A percentile compares a stretch with the other conserved stretches of the same genome.
These are phyloP conservation scores for Dipteronia dyeriana DNA, from an alignment of 345 rosid genomes.

Conservation along the genomic window DNA sequence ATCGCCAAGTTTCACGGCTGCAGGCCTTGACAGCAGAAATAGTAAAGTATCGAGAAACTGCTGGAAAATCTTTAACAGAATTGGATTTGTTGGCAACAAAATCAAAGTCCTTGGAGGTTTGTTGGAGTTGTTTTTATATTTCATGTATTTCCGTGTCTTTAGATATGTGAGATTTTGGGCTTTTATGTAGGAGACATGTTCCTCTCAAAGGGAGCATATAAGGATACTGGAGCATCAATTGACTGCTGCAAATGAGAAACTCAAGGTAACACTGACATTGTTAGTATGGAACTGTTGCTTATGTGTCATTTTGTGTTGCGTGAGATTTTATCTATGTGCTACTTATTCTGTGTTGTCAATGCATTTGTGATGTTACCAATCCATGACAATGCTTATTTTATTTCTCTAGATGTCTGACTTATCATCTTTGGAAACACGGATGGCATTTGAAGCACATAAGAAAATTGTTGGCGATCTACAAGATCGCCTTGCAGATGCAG, in stretches of 20 bases:
- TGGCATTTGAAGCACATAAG: constrained; percentile 59
- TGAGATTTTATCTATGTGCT: not conserved
- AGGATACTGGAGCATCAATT: constrained; percentile 58
- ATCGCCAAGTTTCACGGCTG: constrained; percentile 59
- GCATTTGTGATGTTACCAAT: not conserved
- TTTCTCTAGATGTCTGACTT: constrained; percentile 54
- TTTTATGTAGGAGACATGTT: constrained; percentile 70
- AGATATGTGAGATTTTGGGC: constrained; percentile 7
- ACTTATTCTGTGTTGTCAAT: no score
- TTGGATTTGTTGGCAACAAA: constrained; percentile 59
- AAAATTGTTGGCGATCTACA: constrained; percentile 41
- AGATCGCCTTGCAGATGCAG: constrained; percentile 61
- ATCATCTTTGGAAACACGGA: constrained; percentile 49
- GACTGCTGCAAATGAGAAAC: constrained; percentile 70
- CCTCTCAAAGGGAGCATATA: constrained; percentile 75
- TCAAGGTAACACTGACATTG: constrained; percentile 51
- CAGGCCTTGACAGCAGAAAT: constrained; percentile 61
- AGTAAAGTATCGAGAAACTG: constrained; percentile 57
- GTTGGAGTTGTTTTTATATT: constrained; percentile 7
- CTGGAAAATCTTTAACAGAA: constrained; percentile 72
- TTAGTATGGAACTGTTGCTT: not conserved
- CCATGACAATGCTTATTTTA: not conserved
- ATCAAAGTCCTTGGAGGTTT: constrained; percentile 78
- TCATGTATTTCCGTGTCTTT: not conserved
- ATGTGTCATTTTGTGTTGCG: not conserved